Conservation (phyloP, 306 rosid species). For the Cercis canadensis region DNA sequence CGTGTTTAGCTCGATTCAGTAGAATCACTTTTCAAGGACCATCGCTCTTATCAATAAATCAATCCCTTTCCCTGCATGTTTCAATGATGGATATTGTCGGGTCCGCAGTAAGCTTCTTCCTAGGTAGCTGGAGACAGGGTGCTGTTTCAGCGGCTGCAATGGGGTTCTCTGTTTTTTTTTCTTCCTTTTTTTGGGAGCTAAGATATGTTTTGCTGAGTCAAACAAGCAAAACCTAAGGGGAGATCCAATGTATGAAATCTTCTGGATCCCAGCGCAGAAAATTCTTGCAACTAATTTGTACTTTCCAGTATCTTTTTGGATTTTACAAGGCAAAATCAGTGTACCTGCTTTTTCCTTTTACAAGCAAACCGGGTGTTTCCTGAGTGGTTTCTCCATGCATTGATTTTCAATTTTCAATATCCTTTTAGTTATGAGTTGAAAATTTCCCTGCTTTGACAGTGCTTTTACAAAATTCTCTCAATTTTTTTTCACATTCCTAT, state of each 20-base stretch:
- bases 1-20: not conserved
- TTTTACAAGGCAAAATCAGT: conserved; percentile 14
- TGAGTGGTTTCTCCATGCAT: not conserved
- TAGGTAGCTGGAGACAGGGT: conserved; percentile 20
- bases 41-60: not conserved
- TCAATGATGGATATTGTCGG: conserved; percentile 23
- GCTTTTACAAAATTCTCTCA: not conserved
- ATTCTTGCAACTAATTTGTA: not conserved
- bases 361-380: conserved; percentile 17
- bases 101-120: not conserved
- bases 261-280: conserved; percentile 40
- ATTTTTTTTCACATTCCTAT: not conserved
- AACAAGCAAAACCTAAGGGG: conserved; percentile 1
- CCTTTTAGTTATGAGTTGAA: not conserved
- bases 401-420: not conserved
- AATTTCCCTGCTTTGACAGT: not conserved
- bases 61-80: conserved; percentile 31
- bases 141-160: conserved; percentile 32
- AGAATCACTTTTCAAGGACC: not conserved
- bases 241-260: conserved; percentile 45
- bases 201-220: not conserved
- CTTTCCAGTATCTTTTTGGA: not conserved
- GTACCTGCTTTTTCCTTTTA: conserved; percentile 2
- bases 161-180: conserved; percentile 8
- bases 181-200: not conserved